Percentiles rank a stretch among this genome's conserved stretches.
These are phyloP conservation scores for Ceratobasidium sp. DNA, from an alignment of 1,284 basidiomycete species.

Conservation along the genomic window DNA sequence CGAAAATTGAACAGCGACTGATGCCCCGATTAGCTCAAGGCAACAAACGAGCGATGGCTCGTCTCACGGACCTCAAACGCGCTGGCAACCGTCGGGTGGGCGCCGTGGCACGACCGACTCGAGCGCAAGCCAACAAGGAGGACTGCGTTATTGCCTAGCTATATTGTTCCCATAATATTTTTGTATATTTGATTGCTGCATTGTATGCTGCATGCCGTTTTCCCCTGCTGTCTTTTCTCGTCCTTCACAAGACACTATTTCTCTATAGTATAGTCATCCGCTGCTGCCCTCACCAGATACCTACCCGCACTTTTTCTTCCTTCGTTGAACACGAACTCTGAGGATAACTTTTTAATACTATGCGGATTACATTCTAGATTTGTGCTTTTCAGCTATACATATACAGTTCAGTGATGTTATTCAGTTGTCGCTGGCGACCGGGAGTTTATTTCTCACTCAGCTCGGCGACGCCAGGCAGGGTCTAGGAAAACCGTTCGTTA, in stretches of 20 bases:
- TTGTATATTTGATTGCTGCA: slow-evolving; percentile 9
- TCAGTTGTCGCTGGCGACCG: not conserved
- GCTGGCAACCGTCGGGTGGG: slow-evolving; percentile 75
- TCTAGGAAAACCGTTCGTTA: slow-evolving; percentile 59
- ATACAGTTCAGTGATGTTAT: slow-evolving; percentile 3
- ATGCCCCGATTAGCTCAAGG: slow-evolving; percentile 76
- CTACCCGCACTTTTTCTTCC: slow-evolving; percentile 13
- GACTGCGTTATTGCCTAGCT: slow-evolving; percentile 79
- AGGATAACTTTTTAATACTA: slow-evolving; percentile 31
- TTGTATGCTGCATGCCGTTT: slow-evolving; percentile 28
- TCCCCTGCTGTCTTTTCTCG: not conserved
- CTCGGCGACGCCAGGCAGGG: slow-evolving; percentile 86
- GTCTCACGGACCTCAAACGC: slow-evolving; percentile 91
- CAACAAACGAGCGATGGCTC: slow-evolving; percentile 94
- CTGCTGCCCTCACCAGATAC: slow-evolving; percentile 16
- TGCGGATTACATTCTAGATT: slow-evolving; percentile 41
- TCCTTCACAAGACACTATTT: slow-evolving; percentile 6
- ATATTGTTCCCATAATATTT: slow-evolving; percentile 4
- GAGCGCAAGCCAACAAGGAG: slow-evolving; percentile 91
- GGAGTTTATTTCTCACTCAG: slow-evolving; percentile 71
- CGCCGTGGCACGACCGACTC: slow-evolving; percentile 84
- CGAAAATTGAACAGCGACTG: not conserved
- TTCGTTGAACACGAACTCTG: slow-evolving; percentile 28
- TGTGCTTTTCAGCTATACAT: slow-evolving; percentile 25
- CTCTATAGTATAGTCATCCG: slow-evolving; percentile 20